Conservation (phyloP, 768 basidiomycete species). For the Trametes punicea region DNA sequence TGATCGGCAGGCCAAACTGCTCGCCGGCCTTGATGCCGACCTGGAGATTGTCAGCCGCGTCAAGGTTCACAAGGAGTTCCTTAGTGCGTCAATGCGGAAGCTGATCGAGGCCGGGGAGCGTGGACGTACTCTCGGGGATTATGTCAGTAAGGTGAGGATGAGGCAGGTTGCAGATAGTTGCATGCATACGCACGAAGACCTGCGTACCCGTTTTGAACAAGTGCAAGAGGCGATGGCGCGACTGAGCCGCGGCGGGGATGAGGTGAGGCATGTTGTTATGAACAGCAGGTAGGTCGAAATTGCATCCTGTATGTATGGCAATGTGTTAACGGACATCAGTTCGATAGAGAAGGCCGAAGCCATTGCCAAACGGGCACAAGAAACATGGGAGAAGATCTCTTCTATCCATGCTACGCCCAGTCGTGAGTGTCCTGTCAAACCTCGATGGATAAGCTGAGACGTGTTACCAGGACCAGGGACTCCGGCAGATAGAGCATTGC, state of each 20-base stretch:
- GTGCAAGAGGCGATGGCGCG: conserved; percentile 50
- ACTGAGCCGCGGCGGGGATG: conserved; percentile 57
- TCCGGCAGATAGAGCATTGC: conserved; percentile 16
- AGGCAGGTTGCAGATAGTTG: conserved; percentile 74
- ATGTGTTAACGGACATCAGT: conserved; percentile 33
- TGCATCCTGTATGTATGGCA: not conserved
- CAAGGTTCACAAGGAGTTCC: conserved; percentile 69
- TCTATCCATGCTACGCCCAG: conserved; percentile 51
- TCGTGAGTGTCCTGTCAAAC: conserved; percentile 36
- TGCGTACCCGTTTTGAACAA: conserved; percentile 50
- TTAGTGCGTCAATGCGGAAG: conserved; percentile 61
- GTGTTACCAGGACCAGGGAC: conserved; percentile 2
- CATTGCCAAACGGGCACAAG: conserved; percentile 54
- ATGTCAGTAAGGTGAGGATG: conserved; percentile 79
- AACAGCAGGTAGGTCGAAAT: conserved; percentile 42
- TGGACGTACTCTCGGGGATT: conserved; percentile 71
- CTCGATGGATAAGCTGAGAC: conserved; percentile 20
- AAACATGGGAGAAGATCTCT: conserved; percentile 53
- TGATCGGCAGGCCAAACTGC: conserved; percentile 58
- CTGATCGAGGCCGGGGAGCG: conserved; percentile 70
- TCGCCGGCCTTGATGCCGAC: conserved; percentile 66
- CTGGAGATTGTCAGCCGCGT: conserved; percentile 67
- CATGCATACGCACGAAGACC: conserved; percentile 64
- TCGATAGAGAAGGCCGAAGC: conserved; percentile 57
- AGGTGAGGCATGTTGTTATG: conserved; percentile 48